phyloP scores from a whole-genome alignment of 1,284 basidiomycete species.

The Marasmius fiardii region DNA sequence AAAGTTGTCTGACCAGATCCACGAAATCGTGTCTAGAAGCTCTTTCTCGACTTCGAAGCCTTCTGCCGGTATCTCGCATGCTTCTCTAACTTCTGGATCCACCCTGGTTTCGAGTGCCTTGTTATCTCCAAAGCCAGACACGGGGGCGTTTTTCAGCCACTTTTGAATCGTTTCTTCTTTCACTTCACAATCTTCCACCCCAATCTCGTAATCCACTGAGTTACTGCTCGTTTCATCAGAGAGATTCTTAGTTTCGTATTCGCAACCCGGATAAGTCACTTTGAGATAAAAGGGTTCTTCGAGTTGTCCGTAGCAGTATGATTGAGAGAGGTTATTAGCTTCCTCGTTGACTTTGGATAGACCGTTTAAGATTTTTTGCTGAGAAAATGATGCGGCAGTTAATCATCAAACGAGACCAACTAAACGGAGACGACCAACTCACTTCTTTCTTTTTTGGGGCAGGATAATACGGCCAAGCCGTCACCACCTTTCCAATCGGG shows the following conservation, averaged over 20 bases:
- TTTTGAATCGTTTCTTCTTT: slow-evolving; percentile 4
- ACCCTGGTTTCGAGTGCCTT: slow-evolving; percentile 18
- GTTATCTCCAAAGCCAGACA: slow-evolving; percentile 23
- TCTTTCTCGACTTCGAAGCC: slow-evolving; percentile 21
- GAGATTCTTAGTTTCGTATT: no score
- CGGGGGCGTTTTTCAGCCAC: slow-evolving; percentile 17
- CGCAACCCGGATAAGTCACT: no score
- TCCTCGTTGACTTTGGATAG: background rate
- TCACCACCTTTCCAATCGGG: no score
- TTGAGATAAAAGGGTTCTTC: slow-evolving; percentile 7
- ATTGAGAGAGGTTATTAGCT: background rate
- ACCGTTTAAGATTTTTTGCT: no score
- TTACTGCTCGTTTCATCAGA: no score
- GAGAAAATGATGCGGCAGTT: no score
- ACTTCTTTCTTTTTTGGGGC: no score
- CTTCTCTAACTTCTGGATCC: slow-evolving; percentile 20
- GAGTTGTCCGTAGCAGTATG: background rate
- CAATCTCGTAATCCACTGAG: no score
- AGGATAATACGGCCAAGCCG: no score
- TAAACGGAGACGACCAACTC: no score
- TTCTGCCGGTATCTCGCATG: slow-evolving; percentile 24
- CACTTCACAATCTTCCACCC: background rate
- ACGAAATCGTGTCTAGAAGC: slow-evolving; percentile 18
- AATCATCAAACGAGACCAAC: no score
- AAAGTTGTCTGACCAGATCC: slow-evolving; percentile 21